These are phyloP conservation scores for Colletotrichum godetiae DNA, from an alignment of 2,329 filamentous ascomycete genomes.

Conservation along the genomic window DNA sequence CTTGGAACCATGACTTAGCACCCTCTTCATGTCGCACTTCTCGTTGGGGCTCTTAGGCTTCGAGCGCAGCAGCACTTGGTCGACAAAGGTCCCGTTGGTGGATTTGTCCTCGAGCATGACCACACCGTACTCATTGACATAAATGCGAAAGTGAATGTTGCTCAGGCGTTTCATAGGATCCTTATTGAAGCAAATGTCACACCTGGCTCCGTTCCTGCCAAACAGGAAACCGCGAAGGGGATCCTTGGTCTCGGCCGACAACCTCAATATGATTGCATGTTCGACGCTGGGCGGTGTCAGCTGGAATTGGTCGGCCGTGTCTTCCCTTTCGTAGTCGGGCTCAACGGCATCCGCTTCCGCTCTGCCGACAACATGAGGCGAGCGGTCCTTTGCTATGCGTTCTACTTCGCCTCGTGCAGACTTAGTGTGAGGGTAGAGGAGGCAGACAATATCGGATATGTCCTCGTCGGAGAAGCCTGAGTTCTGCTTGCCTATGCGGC, in stretches of 20 bases:
- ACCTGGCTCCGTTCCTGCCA: constrained; percentile 77
- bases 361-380: constrained; percentile 61
- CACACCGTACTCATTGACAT: constrained; percentile 84
- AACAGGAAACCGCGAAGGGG: constrained; percentile 83
- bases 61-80: constrained; percentile 72
- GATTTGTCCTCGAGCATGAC: constrained; percentile 95
- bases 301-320: constrained; percentile 60
- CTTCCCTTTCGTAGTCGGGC: constrained; percentile 62
- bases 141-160: constrained; percentile 97
- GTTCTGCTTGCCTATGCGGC: constrained; percentile 81
- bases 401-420: constrained; percentile 78
- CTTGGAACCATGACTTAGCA: constrained; percentile 77
- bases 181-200: constrained; percentile 77
- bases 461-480: constrained; percentile 87
- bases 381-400: constrained; percentile 58
- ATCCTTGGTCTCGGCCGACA: constrained; percentile 79
- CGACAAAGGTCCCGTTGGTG: constrained; percentile 94
- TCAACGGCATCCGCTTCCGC: constrained; percentile 62
- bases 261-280: constrained; percentile 81
- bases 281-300: constrained; percentile 64
- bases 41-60: constrained; percentile 49
- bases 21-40: constrained; percentile 61
- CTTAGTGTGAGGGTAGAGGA: constrained; percentile 83
- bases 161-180: constrained; percentile 82
- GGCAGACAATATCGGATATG: constrained; percentile 88